Percentiles rank a stretch among this genome's conserved stretches.
Conservation (phyloP, 768 basidiomycete species). For the Pulveroboletus sp. region DNA sequence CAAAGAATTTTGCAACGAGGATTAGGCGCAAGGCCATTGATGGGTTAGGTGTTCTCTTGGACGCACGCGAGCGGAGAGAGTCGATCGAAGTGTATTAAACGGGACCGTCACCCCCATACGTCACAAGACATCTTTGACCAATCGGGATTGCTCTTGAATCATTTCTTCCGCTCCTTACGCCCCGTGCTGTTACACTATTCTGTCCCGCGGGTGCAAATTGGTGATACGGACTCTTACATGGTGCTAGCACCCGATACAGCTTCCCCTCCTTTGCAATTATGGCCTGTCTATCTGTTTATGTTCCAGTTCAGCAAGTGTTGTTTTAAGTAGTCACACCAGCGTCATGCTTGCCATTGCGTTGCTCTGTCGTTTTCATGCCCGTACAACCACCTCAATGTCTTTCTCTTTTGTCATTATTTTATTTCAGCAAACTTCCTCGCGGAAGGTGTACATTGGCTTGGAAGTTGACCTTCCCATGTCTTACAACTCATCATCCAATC, state of each 20-base stretch:
- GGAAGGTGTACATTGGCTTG: slow-evolving; percentile 18
- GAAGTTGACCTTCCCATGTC: slow-evolving; percentile 40
- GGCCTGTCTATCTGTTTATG: slow-evolving; percentile 19
- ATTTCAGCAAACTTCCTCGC: slow-evolving; percentile 11
- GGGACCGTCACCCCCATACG: slow-evolving; percentile 2
- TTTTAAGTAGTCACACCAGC: slow-evolving; percentile 24
- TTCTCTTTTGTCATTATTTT: slow-evolving; percentile 21
- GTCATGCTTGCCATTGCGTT: slow-evolving; percentile 27
- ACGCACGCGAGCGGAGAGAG: slow-evolving; percentile 77
- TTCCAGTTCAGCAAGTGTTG: slow-evolving; percentile 25
- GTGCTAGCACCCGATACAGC: slow-evolving; percentile 25
- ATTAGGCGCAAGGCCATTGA: slow-evolving; percentile 84
- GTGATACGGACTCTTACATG: slow-evolving; percentile 21
- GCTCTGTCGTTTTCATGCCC: slow-evolving; percentile 13
- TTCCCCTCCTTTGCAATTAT: slow-evolving; percentile 26
- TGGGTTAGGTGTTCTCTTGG: slow-evolving; percentile 75
- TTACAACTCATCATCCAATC: slow-evolving; percentile 13
- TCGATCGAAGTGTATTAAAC: slow-evolving; percentile 65
- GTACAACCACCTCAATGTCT: slow-evolving; percentile 14
- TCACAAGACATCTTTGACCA: slow-evolving; percentile 10
- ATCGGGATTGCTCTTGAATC: slow-evolving; percentile 11
- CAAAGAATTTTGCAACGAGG: slow-evolving; percentile 86
- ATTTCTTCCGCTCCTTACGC: slow-evolving; percentile 20
- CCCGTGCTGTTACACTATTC: slow-evolving; percentile 14
- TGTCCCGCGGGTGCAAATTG: slow-evolving; percentile 8